Conservation (phyloP, 345 rosid genomes). For the Corchorus capsularis region DNA sequence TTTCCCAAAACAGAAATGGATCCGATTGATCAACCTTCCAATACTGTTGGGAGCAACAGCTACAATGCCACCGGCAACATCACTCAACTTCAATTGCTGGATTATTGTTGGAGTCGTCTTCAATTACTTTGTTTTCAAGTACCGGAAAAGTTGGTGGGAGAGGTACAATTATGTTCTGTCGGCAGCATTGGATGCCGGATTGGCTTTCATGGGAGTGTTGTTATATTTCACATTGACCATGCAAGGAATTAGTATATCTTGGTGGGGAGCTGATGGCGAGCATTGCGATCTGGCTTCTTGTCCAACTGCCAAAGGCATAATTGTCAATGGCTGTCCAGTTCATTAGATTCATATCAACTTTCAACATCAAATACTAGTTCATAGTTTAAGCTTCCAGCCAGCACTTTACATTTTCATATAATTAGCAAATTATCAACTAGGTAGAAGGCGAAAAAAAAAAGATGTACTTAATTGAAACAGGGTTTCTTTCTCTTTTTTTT, state of each 20-base stretch:
- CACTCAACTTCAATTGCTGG: slow-evolving; percentile 59
- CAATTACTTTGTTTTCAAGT: slow-evolving; percentile 50
- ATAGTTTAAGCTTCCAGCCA: neutral
- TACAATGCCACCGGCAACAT: slow-evolving; percentile 56
- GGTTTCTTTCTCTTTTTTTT: neutral
- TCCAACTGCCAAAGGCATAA: slow-evolving; percentile 56
- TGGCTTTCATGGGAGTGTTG: slow-evolving; percentile 62
- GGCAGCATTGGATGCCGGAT: slow-evolving; percentile 58
- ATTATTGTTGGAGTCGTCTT: slow-evolving; percentile 44
- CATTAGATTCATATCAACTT: slow-evolving; percentile 9
- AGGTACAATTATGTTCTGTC: slow-evolving; percentile 64
- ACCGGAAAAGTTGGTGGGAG: slow-evolving; percentile 59
- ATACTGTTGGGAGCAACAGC: slow-evolving; percentile 57
- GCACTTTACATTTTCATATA: neutral
- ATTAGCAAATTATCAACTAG: neutral
- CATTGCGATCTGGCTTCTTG: slow-evolving; percentile 52
- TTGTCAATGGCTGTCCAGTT: slow-evolving; percentile 52
- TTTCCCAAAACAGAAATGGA: slow-evolving; percentile 50
- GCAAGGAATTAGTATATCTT: slow-evolving; percentile 28
- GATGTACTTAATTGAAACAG: neutral
- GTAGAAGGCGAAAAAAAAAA: neutral
- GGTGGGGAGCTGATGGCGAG: slow-evolving; percentile 61
- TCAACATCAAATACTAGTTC: neutral
- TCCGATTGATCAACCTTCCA: slow-evolving; percentile 51
- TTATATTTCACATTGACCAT: slow-evolving; percentile 50